phyloP scores from a whole-genome alignment of 331 rosid species.

The Spiraea crenata region DNA sequence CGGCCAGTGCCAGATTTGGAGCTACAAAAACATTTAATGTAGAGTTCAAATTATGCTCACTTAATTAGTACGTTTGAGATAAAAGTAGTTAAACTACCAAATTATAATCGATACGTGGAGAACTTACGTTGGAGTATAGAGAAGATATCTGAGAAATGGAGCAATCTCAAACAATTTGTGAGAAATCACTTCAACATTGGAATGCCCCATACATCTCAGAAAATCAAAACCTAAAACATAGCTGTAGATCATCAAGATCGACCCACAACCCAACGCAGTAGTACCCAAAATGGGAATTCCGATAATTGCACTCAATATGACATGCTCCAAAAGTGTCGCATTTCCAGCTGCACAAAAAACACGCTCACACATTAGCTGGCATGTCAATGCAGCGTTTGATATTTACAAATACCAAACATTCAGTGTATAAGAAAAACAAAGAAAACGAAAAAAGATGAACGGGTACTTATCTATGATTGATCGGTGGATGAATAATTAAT shows the following conservation, averaged over 20 bases:
- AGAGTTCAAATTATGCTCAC: no score
- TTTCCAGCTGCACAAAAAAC: constrained; percentile 56
- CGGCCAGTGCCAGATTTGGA: background rate
- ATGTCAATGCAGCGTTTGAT: no score
- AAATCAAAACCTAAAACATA: constrained; percentile 69
- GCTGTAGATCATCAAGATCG: constrained; percentile 46
- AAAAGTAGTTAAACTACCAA: background rate
- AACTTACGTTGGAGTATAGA: constrained; percentile 89
- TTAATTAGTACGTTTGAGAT: background rate
- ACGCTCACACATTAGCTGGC: background rate
- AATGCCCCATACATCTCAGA: constrained; percentile 77
- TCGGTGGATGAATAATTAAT: background rate
- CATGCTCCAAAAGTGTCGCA: constrained; percentile 70
- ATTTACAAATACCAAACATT: background rate
- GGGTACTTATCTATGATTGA: no score
- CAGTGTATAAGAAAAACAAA: background rate
- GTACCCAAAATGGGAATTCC: constrained; percentile 74
- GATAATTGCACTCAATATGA: constrained; percentile 41
- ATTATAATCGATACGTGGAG: no score
- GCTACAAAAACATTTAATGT: background rate
- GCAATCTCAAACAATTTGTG: constrained; percentile 44
- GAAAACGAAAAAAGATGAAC: background rate
- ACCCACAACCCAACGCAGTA: constrained; percentile 66
- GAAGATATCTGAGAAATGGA: constrained; percentile 61
- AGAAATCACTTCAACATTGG: constrained; percentile 72